Conservation (phyloP, 805 yeast species). For the Tetrapisispora phaffii region DNA sequence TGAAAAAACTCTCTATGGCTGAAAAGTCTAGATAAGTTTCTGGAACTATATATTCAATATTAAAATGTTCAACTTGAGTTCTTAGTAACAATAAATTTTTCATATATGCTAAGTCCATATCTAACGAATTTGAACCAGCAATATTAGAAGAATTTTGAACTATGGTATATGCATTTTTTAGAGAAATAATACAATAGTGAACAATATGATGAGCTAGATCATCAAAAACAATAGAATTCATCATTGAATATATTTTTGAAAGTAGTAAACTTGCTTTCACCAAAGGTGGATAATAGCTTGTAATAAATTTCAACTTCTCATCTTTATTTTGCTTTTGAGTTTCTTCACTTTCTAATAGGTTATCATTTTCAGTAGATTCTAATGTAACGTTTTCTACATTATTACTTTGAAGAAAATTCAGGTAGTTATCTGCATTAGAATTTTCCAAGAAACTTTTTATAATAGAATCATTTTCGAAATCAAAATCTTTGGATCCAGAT, state of each 20-base stretch:
- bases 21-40: conserved; percentile 76
- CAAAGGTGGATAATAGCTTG: conserved; percentile 61
- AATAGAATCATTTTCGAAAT: conserved; percentile 2
- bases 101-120: conserved; percentile 57
- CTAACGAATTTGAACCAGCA: conserved; percentile 27
- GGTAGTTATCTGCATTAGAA: not conserved
- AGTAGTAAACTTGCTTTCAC: conserved; percentile 57
- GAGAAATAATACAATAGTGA: conserved; percentile 60
- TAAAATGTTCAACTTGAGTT: conserved; percentile 63
- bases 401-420: not conserved
- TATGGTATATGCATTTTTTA: conserved; percentile 44
- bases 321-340: not conserved
- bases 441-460: not conserved
- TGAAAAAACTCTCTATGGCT: conserved; percentile 52
- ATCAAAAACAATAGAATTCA: conserved; percentile 71
- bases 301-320: conserved; percentile 14
- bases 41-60: conserved; percentile 62
- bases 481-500: not conserved
- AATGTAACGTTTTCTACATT: not conserved
- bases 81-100: conserved; percentile 63
- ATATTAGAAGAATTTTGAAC: conserved; percentile 34
- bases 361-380: conserved; percentile 6
- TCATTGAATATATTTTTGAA: conserved; percentile 69
- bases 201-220: conserved; percentile 82
- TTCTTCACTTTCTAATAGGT: not conserved